Base-by-base conservation (phyloP, 2,329 filamentous ascomycete species). In the Fusarium sp. region DNA sequence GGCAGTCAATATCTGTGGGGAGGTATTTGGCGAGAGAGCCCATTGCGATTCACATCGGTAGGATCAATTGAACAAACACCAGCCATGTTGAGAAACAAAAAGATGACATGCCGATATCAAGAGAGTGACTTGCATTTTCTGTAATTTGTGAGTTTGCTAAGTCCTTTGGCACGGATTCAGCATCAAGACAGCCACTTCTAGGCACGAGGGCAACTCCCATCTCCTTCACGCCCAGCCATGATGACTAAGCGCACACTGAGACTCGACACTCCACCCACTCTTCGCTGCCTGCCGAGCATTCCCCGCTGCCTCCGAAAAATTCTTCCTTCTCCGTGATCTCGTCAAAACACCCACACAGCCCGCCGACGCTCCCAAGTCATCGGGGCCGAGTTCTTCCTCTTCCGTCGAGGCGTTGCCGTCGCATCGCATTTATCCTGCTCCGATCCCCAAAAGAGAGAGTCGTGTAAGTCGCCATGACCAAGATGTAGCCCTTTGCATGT, bases 331-430 rank as follows among this genome's bases (percentile, higher is more conserved):
- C 80, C 81, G 80, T 80, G 75, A 77, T 78, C 73, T 75, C 73
- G 74, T 74, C 76, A 80, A 81, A 82, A 82, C 80, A 81, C 78
- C 75, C 80, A 80, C 77, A 79, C 76, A 77, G 72, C 71, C 63
- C 70, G 78, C 76, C 81, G 80, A 64, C 67, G 37, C 48, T 67
- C 62, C 62, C 74, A 74, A 74, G 75, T 78, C 76, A 67, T 79
- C 77, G 77, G 77, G 72, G 79, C 81, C 81, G 83, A 84, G 84
- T 86, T 86, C 84, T 86, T 86, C 84, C 84, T 85, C 81, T 83
- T 86, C 84, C 84, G 84, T 84, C 81, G 79, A 81, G 76, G 76
- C 76, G 76, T 77, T 62, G 68, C 78, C 75, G 82, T 80, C 79
- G 82, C 82, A 80, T 84, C 82, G 82, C 83, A 84, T 84, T 84